Conservation (phyloP, 148 eudicot genomes). For the Persicaria tinctoria region DNA sequence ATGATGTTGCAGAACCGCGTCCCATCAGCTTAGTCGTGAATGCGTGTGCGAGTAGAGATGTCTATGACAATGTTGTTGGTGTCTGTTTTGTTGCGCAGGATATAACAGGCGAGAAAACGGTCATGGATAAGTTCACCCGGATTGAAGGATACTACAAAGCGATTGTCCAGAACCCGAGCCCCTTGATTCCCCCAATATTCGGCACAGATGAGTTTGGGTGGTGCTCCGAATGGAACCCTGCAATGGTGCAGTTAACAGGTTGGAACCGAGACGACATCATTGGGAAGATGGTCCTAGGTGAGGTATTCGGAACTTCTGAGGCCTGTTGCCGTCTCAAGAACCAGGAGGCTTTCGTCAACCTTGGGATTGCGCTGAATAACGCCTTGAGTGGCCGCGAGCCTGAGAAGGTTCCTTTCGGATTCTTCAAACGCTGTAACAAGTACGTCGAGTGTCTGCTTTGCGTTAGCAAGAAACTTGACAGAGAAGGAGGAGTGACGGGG, state of each 20-base stretch:
- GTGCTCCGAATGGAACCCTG: constrained; percentile 93
- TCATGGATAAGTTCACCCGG: constrained; percentile 90
- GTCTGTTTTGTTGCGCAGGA: constrained; percentile 89
- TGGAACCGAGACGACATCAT: constrained; percentile 53
- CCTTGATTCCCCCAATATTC: constrained; percentile 87
- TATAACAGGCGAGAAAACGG: constrained; percentile 65
- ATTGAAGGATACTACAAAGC: constrained; percentile 93
- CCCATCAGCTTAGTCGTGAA: constrained; percentile 77
- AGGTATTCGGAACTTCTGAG: constrained; percentile 61
- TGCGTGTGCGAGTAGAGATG: constrained; percentile 77
- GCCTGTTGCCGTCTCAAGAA: constrained; percentile 72
- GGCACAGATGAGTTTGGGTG: constrained; percentile 88
- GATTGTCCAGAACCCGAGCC: constrained; percentile 80
- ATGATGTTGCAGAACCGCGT: constrained; percentile 34
- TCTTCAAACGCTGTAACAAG: constrained; percentile 56
- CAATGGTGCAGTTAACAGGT: constrained; percentile 71
- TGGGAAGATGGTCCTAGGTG: constrained; percentile 82
- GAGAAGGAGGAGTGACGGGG: constrained; percentile 66
- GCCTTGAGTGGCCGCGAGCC: constrained; percentile 65
- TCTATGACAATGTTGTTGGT: constrained; percentile 58
- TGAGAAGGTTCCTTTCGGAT: constrained; percentile 71
- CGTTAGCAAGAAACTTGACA: constrained; percentile 58
- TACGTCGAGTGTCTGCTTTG: constrained; percentile 70
- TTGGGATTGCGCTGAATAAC: constrained; percentile 55
- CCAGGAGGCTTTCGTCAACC: constrained; percentile 69